Percentiles rank a stretch among this genome's conserved stretches.
Evolutionary conservation across 768 basidiomycete genomes (phyloP).

Genomic region (Lyophyllum semitale): DNA sequence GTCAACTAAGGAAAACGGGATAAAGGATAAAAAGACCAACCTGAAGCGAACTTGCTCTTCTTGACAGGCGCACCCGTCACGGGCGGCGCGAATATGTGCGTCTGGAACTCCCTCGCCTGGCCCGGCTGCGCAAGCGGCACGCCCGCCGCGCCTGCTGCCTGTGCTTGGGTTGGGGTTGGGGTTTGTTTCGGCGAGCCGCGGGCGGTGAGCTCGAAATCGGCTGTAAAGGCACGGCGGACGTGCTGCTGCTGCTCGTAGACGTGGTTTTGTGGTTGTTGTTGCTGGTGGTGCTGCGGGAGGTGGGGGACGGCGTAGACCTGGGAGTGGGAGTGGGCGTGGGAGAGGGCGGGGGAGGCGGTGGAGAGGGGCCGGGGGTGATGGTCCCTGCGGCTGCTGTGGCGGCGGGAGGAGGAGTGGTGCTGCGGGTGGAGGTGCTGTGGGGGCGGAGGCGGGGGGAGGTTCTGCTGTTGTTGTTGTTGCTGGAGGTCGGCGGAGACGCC

Average conservation of each 20-base stretch:
- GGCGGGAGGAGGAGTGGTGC: too few relatives aligned
- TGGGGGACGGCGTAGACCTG: conserved; percentile 8
- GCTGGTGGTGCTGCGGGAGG: conserved; percentile 11
- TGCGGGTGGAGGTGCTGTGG: neutral
- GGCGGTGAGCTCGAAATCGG: neutral
- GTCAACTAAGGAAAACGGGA: neutral
- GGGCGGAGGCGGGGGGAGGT: conserved; percentile 4
- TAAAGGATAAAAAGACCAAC: conserved; percentile 11
- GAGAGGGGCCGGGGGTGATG: neutral
- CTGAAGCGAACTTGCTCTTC: conserved; percentile 52
- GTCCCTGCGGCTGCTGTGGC: too few relatives aligned
- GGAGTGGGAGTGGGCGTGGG: conserved; percentile 1
- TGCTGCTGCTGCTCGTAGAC: neutral
- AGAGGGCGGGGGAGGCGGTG: neutral
- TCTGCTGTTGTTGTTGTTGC: neutral
- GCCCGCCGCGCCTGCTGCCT: neutral
- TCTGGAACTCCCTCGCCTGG: conserved; percentile 49
- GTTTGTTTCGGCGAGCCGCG: too few relatives aligned
- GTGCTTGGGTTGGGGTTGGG: conserved; percentile 1
- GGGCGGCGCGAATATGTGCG: conserved; percentile 72
- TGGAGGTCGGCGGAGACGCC: neutral
- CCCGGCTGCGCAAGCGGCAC: conserved; percentile 25
- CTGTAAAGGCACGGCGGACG: neutral
- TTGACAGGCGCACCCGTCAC: conserved; percentile 74
- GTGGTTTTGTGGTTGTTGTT: neutral